Conservation (phyloP, 805 yeast species). For the Saccharomycodes ludwigii region DNA sequence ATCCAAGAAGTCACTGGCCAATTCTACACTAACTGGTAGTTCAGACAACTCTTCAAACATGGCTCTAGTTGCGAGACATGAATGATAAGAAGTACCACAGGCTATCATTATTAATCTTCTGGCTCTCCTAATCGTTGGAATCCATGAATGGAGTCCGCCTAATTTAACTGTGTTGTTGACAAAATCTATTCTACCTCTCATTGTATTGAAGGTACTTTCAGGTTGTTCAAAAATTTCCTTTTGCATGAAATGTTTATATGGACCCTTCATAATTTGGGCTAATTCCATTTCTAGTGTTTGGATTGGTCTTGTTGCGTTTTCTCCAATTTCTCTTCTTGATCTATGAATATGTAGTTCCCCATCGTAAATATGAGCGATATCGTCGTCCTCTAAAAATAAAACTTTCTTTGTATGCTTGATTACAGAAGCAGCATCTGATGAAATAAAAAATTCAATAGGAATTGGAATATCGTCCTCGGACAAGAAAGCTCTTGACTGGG, state of each 20-base stretch:
- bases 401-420: conserved; percentile 96
- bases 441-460: conserved; percentile 91
- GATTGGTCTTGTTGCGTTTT: conserved; percentile 88
- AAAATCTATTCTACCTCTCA: conserved; percentile 98
- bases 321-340: conserved; percentile 76
- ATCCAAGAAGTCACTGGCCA: conserved; percentile 91
- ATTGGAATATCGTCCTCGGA: conserved; percentile 87
- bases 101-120: conserved; percentile 97
- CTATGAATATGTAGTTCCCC: conserved; percentile 98
- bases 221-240: conserved; percentile 99
- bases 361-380: conserved; percentile 93
- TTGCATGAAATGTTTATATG: conserved; percentile 93
- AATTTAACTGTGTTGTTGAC: conserved; percentile 62
- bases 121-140: conserved; percentile 84
- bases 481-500: conserved; percentile 93
- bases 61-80: conserved; percentile 94
- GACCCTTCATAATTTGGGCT: conserved; percentile 97
- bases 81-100: conserved; percentile 98
- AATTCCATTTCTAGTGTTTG: conserved; percentile 95
- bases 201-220: conserved; percentile 93
- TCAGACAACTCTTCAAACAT: conserved; percentile 94
- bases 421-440: conserved; percentile 96
- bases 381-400: conserved; percentile 92
- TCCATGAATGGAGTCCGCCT: conserved; percentile 81
- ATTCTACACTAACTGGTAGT: conserved; percentile 83